Evolutionary conservation across 2,329 filamentous ascomycete species (phyloP).

Genomic region (Arthrinium phaeospermum): DNA sequence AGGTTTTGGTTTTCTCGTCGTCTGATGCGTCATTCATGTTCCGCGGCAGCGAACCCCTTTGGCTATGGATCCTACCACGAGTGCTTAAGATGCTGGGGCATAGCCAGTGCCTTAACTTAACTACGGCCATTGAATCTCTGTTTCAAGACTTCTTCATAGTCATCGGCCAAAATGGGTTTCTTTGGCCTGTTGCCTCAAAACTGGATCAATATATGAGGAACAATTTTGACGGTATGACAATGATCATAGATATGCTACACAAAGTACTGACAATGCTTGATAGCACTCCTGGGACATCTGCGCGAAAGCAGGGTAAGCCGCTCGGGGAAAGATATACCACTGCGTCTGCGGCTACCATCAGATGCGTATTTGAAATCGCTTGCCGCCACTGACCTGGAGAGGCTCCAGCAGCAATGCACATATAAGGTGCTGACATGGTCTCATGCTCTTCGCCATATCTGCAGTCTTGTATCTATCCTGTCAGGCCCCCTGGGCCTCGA

Average conservation of each 20-base stretch:
- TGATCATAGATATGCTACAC: slow-evolving; percentile 28
- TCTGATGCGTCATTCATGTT: slow-evolving; percentile 51
- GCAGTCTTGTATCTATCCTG: slow-evolving; percentile 50
- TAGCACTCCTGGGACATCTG: not conserved
- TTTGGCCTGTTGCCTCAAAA: slow-evolving; percentile 55
- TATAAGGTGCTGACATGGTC: slow-evolving; percentile 47
- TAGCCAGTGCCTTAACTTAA: slow-evolving; percentile 52
- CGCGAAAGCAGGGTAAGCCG: not conserved
- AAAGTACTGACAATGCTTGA: slow-evolving; percentile 37
- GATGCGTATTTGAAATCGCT: slow-evolving; percentile 40
- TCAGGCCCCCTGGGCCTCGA: slow-evolving; percentile 45
- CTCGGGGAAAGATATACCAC: not conserved
- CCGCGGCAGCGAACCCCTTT: slow-evolving; percentile 65
- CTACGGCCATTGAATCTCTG: slow-evolving; percentile 58
- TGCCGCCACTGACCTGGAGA: not conserved
- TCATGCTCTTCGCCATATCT: slow-evolving; percentile 54
- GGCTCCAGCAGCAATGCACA: slow-evolving; percentile 41
- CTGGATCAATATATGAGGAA: slow-evolving; percentile 57
- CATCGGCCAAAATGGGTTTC: slow-evolving; percentile 47
- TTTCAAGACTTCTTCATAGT: slow-evolving; percentile 55
- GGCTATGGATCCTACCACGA: slow-evolving; percentile 68
- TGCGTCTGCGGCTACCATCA: slow-evolving; percentile 46
- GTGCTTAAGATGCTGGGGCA: slow-evolving; percentile 63
- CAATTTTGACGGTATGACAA: slow-evolving; percentile 51
- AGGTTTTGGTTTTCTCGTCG: slow-evolving; percentile 61